Percentiles rank a stretch among this genome's conserved stretches.
Evolutionary conservation across 2,329 filamentous ascomycete genomes (phyloP).

Genomic region (Pleurostoma richardsiae): DNA sequence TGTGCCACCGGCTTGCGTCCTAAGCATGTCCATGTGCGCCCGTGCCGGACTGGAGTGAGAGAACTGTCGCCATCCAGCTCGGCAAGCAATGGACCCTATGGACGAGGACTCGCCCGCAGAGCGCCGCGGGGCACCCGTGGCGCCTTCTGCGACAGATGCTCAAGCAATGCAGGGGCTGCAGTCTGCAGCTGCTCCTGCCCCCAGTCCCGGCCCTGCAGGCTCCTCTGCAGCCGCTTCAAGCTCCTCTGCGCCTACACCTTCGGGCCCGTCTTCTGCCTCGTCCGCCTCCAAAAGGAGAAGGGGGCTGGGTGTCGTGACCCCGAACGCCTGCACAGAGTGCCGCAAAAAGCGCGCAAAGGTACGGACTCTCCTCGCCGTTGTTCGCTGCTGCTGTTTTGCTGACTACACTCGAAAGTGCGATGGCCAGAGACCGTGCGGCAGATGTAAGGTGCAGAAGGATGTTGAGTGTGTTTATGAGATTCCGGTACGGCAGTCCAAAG

Average conservation of each 20-base stretch:
- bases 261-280: constrained; percentile 9
- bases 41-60: too few species aligned
- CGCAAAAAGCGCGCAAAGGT: constrained; percentile 60
- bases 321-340: constrained; percentile 57
- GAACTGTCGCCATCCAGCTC: too few species aligned
- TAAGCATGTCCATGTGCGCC: too few species aligned
- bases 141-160: not conserved
- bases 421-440: constrained; percentile 48
- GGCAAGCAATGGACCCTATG: constrained; percentile 8
- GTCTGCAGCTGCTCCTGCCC: constrained; percentile 1
- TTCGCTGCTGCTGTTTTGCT: not conserved
- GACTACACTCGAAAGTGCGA: constrained; percentile 42
- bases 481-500: constrained; percentile 60
- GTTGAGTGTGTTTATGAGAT: constrained; percentile 57
- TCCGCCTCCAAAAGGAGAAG: constrained; percentile 43
- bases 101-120: constrained; percentile 7
- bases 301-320: constrained; percentile 51
- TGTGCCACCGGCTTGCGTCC: too few species aligned
- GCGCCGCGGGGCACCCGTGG: constrained; percentile 4
- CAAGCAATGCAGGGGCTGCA: not conserved
- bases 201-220: constrained; percentile 1
- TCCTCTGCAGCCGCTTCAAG: constrained; percentile 19
- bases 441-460: constrained; percentile 50
- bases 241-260: constrained; percentile 8
- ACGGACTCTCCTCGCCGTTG: constrained; percentile 9